Percentiles rank a stretch among this genome's conserved stretches.
Evolutionary conservation across 768 basidiomycete species (phyloP).

Genomic region (Boletus subcaerulescens): DNA sequence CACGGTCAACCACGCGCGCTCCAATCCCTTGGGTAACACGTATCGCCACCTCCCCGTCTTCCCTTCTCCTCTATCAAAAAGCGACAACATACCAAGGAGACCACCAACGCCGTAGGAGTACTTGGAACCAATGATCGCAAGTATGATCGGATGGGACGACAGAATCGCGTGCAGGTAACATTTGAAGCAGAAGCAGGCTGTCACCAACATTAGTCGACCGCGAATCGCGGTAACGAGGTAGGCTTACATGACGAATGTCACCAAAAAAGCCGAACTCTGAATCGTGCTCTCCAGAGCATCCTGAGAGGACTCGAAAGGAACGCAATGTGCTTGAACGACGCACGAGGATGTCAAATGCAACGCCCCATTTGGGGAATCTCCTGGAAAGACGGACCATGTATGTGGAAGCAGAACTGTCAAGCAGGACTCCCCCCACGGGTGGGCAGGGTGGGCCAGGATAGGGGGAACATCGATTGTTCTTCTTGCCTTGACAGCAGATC

Average conservation of each 20-base stretch:
- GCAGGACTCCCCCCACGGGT: slow-evolving; percentile 67
- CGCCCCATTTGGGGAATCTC: slow-evolving; percentile 82
- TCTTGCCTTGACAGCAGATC: slow-evolving; percentile 42
- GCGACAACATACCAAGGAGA: slow-evolving; percentile 65
- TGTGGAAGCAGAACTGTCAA: slow-evolving; percentile 45
- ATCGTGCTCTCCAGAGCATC: slow-evolving; percentile 66
- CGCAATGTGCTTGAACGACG: slow-evolving; percentile 66
- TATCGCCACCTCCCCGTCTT: slow-evolving; percentile 88
- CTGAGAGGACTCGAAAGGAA: slow-evolving; percentile 64
- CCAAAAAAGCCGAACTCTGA: slow-evolving; percentile 85
- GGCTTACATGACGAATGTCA: slow-evolving; percentile 78
- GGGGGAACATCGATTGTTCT: slow-evolving; percentile 31
- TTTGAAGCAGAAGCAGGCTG: slow-evolving; percentile 68
- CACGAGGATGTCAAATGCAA: slow-evolving; percentile 86
- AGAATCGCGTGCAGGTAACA: slow-evolving; percentile 54
- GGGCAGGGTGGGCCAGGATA: slow-evolving; percentile 57
- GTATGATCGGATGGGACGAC: slow-evolving; percentile 41
- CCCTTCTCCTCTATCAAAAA: slow-evolving; percentile 87
- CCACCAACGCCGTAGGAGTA: slow-evolving; percentile 75
- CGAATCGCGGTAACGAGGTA: background rate
- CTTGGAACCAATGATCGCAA: slow-evolving; percentile 62
- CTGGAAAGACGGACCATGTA: slow-evolving; percentile 78
- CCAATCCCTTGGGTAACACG: slow-evolving; percentile 82
- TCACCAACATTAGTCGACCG: background rate
- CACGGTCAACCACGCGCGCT: slow-evolving; percentile 84